These are phyloP conservation scores for Lodderomyces margitis DNA, from an alignment of 1,139 yeast genomes.

Conservation along the genomic window DNA sequence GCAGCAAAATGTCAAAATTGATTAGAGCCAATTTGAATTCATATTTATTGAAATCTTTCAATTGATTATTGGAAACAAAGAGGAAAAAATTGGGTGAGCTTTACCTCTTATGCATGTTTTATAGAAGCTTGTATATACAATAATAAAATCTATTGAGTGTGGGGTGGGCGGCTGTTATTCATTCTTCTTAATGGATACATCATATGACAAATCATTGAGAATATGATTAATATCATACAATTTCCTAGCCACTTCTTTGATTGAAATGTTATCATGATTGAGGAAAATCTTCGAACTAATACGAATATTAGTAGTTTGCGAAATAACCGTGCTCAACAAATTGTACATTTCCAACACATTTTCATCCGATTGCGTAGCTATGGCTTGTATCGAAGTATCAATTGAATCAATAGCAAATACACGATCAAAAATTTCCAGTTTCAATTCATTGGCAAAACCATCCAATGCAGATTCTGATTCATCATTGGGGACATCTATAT, in stretches of 20 bases:
- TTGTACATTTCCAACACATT: conserved; percentile 34
- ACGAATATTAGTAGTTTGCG: conserved; percentile 37
- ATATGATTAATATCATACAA: conserved; percentile 42
- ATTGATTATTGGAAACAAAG: background rate
- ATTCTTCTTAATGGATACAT: conserved; percentile 17
- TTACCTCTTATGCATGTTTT: no score
- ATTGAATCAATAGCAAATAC: conserved; percentile 26
- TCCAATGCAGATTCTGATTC: conserved; percentile 14
- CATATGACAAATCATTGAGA: conserved; percentile 42
- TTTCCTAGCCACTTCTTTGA: conserved; percentile 38
- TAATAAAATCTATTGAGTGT: no score
- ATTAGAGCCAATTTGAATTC: conserved; percentile 49
- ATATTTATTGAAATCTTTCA: conserved; percentile 14
- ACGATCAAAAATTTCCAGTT: conserved; percentile 31
- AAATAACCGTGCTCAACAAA: conserved; percentile 33
- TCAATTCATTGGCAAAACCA: conserved; percentile 33
- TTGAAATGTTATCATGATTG: conserved; percentile 33
- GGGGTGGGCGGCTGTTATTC: no score
- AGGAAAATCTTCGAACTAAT: conserved; percentile 40
- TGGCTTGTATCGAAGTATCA: conserved; percentile 25
- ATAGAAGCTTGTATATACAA: no score
- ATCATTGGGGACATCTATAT: conserved; percentile 37
- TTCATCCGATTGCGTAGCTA: conserved; percentile 25
- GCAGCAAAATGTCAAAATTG: conserved; percentile 40
- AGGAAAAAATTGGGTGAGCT: background rate